A percentile compares a stretch with the other conserved stretches of the same genome.
Conservation (phyloP, 495 filamentous ascomycete species). For the Parathielavia appendiculata region DNA sequence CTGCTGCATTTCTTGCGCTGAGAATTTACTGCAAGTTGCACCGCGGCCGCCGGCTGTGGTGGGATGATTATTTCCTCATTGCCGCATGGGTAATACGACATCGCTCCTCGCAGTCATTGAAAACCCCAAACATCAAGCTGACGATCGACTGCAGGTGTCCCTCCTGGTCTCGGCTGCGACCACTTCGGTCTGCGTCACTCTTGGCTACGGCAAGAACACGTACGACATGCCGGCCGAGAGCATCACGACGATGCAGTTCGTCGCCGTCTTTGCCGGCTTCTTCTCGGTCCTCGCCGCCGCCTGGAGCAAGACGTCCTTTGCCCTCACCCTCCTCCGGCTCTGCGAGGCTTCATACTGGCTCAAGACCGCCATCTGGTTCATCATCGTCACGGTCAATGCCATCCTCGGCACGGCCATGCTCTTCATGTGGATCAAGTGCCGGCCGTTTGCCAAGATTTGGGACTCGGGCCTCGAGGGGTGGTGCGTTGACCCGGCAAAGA, state of each 20-base stretch:
- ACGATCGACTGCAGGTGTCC: conserved; percentile 1
- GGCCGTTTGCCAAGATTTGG: conserved; percentile 22
- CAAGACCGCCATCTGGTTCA: conserved; percentile 18
- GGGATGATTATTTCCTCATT: conserved; percentile 33
- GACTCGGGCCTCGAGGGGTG: conserved; percentile 16
- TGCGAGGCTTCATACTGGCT: conserved; percentile 16
- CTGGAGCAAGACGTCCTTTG: conserved; percentile 27
- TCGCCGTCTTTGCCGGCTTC: conserved; percentile 25
- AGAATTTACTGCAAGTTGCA: conserved; percentile 30
- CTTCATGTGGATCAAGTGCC: conserved; percentile 26
- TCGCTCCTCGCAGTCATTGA: no score
- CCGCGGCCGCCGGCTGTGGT: conserved; percentile 26
- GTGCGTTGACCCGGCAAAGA: conserved; percentile 19
- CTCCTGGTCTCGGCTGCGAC: conserved; percentile 18
- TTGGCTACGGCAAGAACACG: conserved; percentile 26
- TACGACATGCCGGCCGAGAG: conserved; percentile 23
- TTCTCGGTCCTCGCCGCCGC: conserved; percentile 22
- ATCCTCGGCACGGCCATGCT: conserved; percentile 23
- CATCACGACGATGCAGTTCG: conserved; percentile 16
- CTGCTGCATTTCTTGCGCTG: conserved; percentile 25
- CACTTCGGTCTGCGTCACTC: conserved; percentile 22
- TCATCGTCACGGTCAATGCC: conserved; percentile 23
- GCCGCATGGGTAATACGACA: conserved; percentile 21
- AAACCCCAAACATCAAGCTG: background rate
- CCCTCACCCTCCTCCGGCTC: conserved; percentile 24